A percentile compares a stretch with the other conserved stretches of the same genome.
phyloP scores from a whole-genome alignment of 2,329 filamentous ascomycete genomes.

The Colletotrichum lupini region DNA sequence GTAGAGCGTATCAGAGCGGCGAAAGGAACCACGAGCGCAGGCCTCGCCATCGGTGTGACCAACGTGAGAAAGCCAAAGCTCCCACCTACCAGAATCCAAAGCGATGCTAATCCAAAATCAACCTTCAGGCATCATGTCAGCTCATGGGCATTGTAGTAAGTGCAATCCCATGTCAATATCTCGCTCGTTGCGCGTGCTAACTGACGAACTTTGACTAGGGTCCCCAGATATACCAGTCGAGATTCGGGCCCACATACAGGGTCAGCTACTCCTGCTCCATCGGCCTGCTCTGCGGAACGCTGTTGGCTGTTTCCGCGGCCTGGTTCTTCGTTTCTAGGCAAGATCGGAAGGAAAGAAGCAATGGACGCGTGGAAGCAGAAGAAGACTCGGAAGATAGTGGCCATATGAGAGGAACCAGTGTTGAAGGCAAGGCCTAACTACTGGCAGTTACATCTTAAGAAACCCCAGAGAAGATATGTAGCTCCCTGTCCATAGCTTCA shows the following conservation, averaged over 20 bases:
- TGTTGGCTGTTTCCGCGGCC: constrained; percentile 37
- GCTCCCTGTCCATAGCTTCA: too few relatives aligned
- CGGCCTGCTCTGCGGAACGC: constrained; percentile 44
- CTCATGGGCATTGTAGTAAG: constrained; percentile 50
- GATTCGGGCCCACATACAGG: constrained; percentile 50
- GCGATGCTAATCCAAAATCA: too few relatives aligned
- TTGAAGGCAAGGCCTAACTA: not conserved
- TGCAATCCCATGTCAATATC: not conserved
- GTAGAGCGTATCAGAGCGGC: too few relatives aligned
- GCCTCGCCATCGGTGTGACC: too few relatives aligned
- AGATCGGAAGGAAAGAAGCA: constrained; percentile 18
- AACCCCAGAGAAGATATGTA: too few relatives aligned
- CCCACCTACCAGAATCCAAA: too few relatives aligned
- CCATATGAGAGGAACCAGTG: too few relatives aligned
- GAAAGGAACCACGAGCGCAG: too few relatives aligned
- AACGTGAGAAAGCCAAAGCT: too few relatives aligned
- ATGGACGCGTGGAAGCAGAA: not conserved
- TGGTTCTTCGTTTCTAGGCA: constrained; percentile 39
- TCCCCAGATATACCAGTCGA: constrained; percentile 52
- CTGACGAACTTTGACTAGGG: constrained; percentile 31
- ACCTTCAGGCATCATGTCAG: constrained; percentile 36
- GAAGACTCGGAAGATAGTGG: not conserved
- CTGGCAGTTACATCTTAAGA: not conserved
- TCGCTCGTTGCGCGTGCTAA: too few relatives aligned
- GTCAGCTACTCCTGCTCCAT: constrained; percentile 50